phyloP scores from a whole-genome alignment of 2,329 filamentous ascomycete genomes.

The Ceratocystiopsis minuta region DNA sequence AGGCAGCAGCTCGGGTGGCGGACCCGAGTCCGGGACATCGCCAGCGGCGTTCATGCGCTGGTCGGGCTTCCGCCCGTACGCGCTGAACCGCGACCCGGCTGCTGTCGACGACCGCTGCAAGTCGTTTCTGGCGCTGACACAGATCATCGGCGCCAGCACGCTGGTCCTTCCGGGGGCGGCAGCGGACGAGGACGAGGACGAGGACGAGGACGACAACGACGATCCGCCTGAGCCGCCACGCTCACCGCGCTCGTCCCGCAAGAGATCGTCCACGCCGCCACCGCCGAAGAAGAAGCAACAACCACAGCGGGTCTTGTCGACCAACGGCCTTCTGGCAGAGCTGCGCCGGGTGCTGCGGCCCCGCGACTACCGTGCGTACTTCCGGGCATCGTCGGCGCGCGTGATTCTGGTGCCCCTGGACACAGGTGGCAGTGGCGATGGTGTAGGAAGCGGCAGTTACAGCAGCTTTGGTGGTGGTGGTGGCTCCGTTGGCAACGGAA shows the following conservation, averaged over 20 bases:
- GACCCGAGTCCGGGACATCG: background rate
- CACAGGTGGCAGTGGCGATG: background rate
- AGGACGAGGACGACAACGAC: background rate
- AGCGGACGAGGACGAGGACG: too few relatives aligned
- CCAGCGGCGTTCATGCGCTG: slow-evolving; percentile 5
- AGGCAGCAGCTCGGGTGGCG: background rate
- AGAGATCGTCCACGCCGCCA: background rate
- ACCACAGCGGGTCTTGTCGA: slow-evolving; percentile 3
- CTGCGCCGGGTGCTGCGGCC: slow-evolving; percentile 9
- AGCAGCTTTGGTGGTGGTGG: background rate
- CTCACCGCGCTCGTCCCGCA: background rate
- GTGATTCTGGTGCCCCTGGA: slow-evolving; percentile 7
- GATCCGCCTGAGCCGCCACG: background rate
- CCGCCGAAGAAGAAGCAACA: background rate
- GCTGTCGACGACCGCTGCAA: slow-evolving; percentile 8
- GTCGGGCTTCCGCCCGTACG: slow-evolving; percentile 5
- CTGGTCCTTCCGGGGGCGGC: too few relatives aligned
- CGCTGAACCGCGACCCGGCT: slow-evolving; percentile 6
- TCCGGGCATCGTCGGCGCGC: slow-evolving; percentile 7
- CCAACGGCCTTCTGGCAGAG: slow-evolving; percentile 5
- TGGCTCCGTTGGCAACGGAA: too few relatives aligned
- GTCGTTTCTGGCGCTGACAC: slow-evolving; percentile 7
- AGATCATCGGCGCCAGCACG: slow-evolving; percentile 4
- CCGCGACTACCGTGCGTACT: slow-evolving; percentile 10
- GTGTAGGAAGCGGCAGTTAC: background rate